phyloP scores from a whole-genome alignment of 352 stramenopile genomes.

The Phytopythium ostracodes region DNA sequence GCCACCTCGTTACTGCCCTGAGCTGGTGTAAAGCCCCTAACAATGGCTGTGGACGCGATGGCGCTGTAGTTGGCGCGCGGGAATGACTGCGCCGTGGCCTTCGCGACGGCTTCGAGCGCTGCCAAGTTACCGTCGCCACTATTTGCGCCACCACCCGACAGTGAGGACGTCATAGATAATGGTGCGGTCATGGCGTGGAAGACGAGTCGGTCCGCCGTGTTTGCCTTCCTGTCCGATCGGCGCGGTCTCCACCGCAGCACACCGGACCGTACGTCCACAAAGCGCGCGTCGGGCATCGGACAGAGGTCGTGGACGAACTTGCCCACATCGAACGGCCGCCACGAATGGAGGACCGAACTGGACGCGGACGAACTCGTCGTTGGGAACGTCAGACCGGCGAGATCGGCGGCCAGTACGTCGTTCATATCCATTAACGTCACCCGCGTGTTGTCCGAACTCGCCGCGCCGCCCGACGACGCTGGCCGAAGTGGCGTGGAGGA shows the following conservation, averaged over 20 bases:
- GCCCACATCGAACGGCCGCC: slow-evolving; percentile 44
- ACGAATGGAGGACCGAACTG: slow-evolving; percentile 3
- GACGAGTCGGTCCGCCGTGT: slow-evolving; percentile 8
- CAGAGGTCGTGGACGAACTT: slow-evolving; percentile 58
- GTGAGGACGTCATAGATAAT: neutral
- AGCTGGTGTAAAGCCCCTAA: slow-evolving; percentile 18
- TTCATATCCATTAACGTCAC: slow-evolving; percentile 67
- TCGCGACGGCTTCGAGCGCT: slow-evolving; percentile 17
- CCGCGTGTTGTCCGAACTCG: slow-evolving; percentile 7
- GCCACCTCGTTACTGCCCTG: slow-evolving; percentile 6
- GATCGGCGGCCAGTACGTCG: slow-evolving; percentile 40
- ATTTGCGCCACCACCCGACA: slow-evolving; percentile 1
- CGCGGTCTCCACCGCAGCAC: slow-evolving; percentile 16
- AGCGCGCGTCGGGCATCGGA: slow-evolving; percentile 51
- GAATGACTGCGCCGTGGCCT: slow-evolving; percentile 21
- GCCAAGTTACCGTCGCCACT: slow-evolving; percentile 6
- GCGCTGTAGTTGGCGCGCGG: slow-evolving; percentile 10
- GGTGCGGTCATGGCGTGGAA: slow-evolving; percentile 18
- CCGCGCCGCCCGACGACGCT: slow-evolving; percentile 1
- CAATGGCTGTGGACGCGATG: slow-evolving; percentile 21
- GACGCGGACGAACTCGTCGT: neutral
- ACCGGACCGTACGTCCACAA: slow-evolving; percentile 59
- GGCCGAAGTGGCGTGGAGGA: neutral
- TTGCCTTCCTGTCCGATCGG: neutral
- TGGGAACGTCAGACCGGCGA: slow-evolving; percentile 63